A percentile compares a stretch with the other conserved stretches of the same genome.
These are phyloP conservation scores for Melastoma malabathricum DNA, from an alignment of 345 rosid genomes.

Conservation along the genomic window DNA sequence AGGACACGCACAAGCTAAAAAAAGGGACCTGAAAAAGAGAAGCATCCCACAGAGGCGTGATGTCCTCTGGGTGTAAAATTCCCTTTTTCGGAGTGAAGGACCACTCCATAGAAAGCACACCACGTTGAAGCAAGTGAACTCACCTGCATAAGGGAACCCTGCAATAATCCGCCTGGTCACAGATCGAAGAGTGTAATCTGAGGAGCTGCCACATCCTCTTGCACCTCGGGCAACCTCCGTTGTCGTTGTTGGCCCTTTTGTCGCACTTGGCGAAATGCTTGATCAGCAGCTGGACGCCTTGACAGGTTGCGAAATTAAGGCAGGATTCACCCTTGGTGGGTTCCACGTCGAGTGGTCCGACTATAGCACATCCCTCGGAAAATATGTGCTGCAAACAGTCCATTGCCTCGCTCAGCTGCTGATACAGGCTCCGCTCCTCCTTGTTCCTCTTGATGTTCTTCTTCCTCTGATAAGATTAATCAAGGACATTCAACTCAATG, in stretches of 20 bases:
- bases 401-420: slow-evolving; percentile 77
- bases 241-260: slow-evolving; percentile 35
- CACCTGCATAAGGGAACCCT: slow-evolving; percentile 94
- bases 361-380: slow-evolving; percentile 69
- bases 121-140: neutral
- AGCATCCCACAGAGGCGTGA: too few species aligned
- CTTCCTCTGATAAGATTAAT: slow-evolving; percentile 37
- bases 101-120: too few species aligned
- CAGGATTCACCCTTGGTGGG: slow-evolving; percentile 34
- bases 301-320: slow-evolving; percentile 49
- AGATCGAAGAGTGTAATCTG: slow-evolving; percentile 72
- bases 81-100: too few species aligned
- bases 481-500: too few species aligned
- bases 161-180: slow-evolving; percentile 56
- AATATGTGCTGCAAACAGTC: slow-evolving; percentile 83
- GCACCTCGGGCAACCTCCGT: slow-evolving; percentile 66
- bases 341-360: slow-evolving; percentile 41
- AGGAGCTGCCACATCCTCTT: slow-evolving; percentile 91
- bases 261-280: slow-evolving; percentile 63
- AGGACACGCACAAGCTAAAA: too few species aligned
- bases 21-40: too few species aligned
- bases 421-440: slow-evolving; percentile 46
- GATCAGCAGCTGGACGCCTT: slow-evolving; percentile 67
- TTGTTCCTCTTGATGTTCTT: slow-evolving; percentile 41
- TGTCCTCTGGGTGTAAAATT: too few species aligned